phyloP scores from a whole-genome alignment of 257 asterid species.

The Jacaranda mimosifolia region DNA sequence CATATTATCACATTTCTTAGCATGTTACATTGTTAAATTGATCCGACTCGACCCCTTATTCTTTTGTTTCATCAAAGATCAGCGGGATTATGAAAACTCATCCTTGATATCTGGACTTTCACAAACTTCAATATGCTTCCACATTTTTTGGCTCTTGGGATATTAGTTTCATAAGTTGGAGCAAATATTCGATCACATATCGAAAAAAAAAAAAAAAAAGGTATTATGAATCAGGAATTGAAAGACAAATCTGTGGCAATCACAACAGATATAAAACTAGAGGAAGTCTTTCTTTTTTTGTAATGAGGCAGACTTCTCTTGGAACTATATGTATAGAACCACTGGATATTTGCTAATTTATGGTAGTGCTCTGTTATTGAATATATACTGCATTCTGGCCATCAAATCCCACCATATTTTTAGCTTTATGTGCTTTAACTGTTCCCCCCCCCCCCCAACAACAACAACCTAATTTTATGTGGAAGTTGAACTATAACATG shows the following conservation, averaged over 20 bases:
- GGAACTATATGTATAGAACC: background rate
- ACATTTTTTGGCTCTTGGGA: background rate
- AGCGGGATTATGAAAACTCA: too few relatives aligned
- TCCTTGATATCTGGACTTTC: background rate
- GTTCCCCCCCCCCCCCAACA: too few relatives aligned
- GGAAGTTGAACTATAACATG: slow-evolving; percentile 22
- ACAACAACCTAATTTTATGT: slow-evolving; percentile 23
- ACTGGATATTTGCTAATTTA: background rate
- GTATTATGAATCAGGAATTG: background rate
- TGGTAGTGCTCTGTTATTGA: background rate
- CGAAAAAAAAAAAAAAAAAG: too few relatives aligned
- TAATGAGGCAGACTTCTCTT: background rate
- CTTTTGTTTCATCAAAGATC: too few relatives aligned
- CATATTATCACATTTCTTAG: too few relatives aligned
- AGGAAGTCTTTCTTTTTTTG: background rate
- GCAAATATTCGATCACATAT: background rate
- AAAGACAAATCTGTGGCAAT: background rate
- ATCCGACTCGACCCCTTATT: too few relatives aligned
- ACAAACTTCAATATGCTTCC: background rate
- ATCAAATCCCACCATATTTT: slow-evolving; percentile 9
- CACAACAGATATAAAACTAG: slow-evolving; percentile 8
- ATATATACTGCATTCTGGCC: background rate
- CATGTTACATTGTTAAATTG: too few relatives aligned
- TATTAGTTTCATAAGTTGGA: background rate
- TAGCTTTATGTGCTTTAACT: slow-evolving; percentile 22